A percentile compares a stretch with the other conserved stretches of the same genome.
Conservation (phyloP, 345 rosid genomes). For the Citrus unshiu region DNA sequence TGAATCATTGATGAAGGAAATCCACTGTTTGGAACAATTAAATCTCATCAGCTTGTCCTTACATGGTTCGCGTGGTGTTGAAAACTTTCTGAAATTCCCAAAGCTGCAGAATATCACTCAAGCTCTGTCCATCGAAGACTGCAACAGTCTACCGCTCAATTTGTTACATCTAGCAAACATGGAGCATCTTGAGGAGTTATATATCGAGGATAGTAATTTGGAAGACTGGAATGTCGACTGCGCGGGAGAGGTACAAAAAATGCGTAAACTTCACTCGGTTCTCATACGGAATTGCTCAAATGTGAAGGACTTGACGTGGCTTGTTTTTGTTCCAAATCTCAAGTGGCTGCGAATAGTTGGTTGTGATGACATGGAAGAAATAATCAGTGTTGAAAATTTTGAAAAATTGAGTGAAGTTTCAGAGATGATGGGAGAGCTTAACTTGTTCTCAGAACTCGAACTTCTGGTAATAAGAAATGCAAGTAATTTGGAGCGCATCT, state of each 20-base stretch:
- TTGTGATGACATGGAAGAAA: neutral
- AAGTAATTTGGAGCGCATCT: neutral
- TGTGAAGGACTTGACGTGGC: slow-evolving; percentile 17
- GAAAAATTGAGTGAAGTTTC: neutral
- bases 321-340: slow-evolving; percentile 22
- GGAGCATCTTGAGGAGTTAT: no score
- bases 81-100: no score
- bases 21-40: neutral
- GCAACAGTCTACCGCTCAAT: no score
- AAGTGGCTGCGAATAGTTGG: neutral
- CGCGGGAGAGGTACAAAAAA: no score
- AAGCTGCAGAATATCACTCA: no score
- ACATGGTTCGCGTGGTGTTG: no score
- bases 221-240: no score
- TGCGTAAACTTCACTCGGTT: no score
- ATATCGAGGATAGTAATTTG: rapidly evolving
- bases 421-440: neutral
- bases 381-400: neutral
- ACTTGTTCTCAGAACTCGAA: neutral
- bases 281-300: no score
- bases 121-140: no score
- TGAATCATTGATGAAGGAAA: neutral
- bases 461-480: rapidly evolving
- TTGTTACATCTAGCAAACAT: no score
- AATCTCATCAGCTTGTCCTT: no score